Evolutionary conservation across 2,329 filamentous ascomycete species (phyloP).

Genomic region (Fusarium albosuccineum): DNA sequence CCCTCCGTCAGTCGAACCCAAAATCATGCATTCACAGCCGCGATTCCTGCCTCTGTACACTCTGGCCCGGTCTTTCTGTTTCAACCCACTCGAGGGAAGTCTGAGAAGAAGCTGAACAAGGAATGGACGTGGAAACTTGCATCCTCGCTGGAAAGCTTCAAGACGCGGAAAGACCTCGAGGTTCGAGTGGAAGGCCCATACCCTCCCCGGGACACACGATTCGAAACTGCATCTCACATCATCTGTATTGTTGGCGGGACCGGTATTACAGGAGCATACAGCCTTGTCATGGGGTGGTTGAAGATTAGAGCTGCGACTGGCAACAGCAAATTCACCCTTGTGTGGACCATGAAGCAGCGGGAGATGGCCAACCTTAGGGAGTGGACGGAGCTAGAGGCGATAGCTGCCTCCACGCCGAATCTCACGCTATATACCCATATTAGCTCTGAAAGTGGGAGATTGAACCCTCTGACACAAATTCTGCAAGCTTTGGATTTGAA

Average conservation of each 20-base stretch:
- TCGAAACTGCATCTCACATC: slow-evolving; percentile 17
- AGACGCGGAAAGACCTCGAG: neutral
- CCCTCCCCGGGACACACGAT: slow-evolving; percentile 1
- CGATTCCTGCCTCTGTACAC: neutral
- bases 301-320: neutral
- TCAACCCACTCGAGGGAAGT: slow-evolving; percentile 6
- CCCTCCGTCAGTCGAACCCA: slow-evolving; percentile 17
- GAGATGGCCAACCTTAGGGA: slow-evolving; percentile 8
- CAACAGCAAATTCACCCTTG: slow-evolving; percentile 11
- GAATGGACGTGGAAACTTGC: slow-evolving; percentile 23
- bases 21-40: slow-evolving; percentile 23
- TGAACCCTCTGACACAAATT: slow-evolving; percentile 5
- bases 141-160: neutral
- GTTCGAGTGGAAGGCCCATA: slow-evolving; percentile 16
- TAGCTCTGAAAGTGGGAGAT: slow-evolving; percentile 5
- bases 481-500: slow-evolving; percentile 2
- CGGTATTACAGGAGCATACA: slow-evolving; percentile 13
- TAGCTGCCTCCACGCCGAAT: neutral
- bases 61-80: slow-evolving; percentile 17
- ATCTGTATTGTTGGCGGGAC: slow-evolving; percentile 21
- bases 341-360: slow-evolving; percentile 15
- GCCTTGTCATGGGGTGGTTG: slow-evolving; percentile 17
- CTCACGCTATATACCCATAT: slow-evolving; percentile 6
- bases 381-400: slow-evolving; percentile 10
- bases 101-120: slow-evolving; percentile 1